Evolutionary conservation across 192 early-diverging fungal genomes (phyloP), one percentile per base, ranked within the genome.

Genomic region (Linnemannia exigua): DNA sequence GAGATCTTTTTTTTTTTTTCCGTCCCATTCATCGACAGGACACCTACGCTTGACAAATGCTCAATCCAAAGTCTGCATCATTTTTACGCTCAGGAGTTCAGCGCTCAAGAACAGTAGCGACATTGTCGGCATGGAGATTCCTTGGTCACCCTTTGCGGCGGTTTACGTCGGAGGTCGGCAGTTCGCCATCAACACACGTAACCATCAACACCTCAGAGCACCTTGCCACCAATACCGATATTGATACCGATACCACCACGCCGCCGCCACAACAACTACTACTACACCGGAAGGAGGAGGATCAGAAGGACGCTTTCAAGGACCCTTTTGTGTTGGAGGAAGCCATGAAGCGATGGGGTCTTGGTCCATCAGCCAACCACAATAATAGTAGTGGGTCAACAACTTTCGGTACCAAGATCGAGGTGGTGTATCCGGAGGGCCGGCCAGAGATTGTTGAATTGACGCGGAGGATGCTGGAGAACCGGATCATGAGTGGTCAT

Each of bases 341-440:
- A 6, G 83, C 83, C 22, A 74, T 48, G 28, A 46, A 38, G 17
- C 83, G 77, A 5, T 85, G 83, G 83, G 77, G 68, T 0, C 28
- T 79, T 9, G 74, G 22, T 12, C 8, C 74, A 7, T 44, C 9
- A 44, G 41, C 9, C n/a, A n/a, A n/a, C n/a, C n/a, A n/a, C n/a
- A n/a, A n/a, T n/a, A n/a, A n/a, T 44, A 44, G 41, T 9, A 44
- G 58, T 5, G 11, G n/a, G 12, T 72, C n/a, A 22, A 68, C 77
- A 48, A 63, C 11, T 63, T 63, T 25, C 25, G 58, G 28, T 3
- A 9, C 11, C 58, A 63, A 15, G 28, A 12, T 63, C 12, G 22
- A 58, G 16, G 66, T 85, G 17, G 69, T 85, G 9, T 79, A 51
- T 28, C 83, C 74, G 4, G 5, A 67, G 1, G 83, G 83, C 1